These are phyloP conservation scores for Phellinidium pouzarii DNA, from an alignment of 1,284 basidiomycete species.

Conservation along the genomic window DNA sequence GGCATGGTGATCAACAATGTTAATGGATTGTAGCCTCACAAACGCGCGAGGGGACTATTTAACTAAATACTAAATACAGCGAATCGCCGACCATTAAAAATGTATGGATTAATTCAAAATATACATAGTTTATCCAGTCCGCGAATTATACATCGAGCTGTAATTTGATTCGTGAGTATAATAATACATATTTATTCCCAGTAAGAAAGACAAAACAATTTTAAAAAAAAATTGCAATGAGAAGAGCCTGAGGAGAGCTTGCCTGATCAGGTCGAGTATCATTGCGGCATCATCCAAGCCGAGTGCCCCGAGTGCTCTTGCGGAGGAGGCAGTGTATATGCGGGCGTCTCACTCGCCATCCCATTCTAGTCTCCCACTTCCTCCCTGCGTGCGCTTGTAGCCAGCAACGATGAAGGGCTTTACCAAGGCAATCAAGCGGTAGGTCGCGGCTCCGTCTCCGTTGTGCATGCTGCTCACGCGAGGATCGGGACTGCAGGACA, in stretches of 20 bases:
- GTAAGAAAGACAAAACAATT: constrained; percentile 1
- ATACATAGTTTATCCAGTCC: too few species aligned
- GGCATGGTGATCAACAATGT: constrained; percentile 34
- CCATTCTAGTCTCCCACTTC: background rate
- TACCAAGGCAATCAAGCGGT: constrained; percentile 75
- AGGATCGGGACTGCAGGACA: constrained; percentile 45
- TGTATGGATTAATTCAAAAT: too few species aligned
- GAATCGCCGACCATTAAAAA: too few species aligned
- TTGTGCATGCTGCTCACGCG: background rate
- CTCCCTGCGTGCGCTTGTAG: background rate
- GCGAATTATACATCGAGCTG: too few species aligned
- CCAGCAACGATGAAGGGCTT: constrained; percentile 66
- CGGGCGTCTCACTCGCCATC: background rate
- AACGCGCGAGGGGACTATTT: too few species aligned
- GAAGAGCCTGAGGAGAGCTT: too few species aligned
- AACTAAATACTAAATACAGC: too few species aligned
- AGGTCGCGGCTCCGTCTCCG: constrained; percentile 21
- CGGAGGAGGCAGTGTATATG: background rate
- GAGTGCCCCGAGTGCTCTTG: too few species aligned
- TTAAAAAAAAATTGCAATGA: too few species aligned
- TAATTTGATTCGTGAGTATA: too few species aligned
- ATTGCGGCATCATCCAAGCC: background rate
- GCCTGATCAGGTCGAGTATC: background rate
- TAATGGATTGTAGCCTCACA: too few species aligned
- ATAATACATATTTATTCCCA: too few species aligned